Conservation (phyloP, 768 basidiomycete genomes). For the Pilatotrama ljubarskyi region DNA sequence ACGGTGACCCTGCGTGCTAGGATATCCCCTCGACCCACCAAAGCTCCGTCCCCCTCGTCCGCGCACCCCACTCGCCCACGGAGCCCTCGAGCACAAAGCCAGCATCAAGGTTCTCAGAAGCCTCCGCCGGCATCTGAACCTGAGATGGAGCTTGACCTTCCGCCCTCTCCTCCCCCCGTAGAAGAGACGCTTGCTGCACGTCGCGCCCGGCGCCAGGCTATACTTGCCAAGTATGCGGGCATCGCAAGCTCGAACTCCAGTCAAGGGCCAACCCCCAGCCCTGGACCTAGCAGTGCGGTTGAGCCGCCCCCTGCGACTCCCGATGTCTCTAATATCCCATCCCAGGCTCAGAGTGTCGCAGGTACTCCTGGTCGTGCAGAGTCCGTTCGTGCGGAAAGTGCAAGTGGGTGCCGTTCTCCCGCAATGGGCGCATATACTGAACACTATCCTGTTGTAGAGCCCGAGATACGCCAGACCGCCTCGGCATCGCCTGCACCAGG, state of each 20-base stretch:
- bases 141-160: conserved; percentile 58
- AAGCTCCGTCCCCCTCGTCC: conserved; percentile 28
- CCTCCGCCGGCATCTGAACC: conserved; percentile 33
- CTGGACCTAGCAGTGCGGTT: conserved; percentile 72
- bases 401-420: not conserved
- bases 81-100: not conserved
- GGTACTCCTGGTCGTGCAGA: conserved; percentile 33
- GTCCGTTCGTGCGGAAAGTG: conserved; percentile 9
- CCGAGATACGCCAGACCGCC: conserved; percentile 53
- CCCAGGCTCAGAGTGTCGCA: conserved; percentile 52
- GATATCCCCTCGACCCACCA: conserved; percentile 60
- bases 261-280: conserved; percentile 48
- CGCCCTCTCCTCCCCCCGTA: conserved; percentile 44
- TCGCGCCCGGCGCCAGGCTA: conserved; percentile 71
- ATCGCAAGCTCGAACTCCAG: conserved; percentile 44
- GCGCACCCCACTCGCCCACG: conserved; percentile 15
- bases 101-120: not conserved
- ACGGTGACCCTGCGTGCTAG: conserved; percentile 37
- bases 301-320: conserved; percentile 64
- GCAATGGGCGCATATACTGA: not conserved
- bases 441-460: not conserved
- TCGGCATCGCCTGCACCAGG: conserved; percentile 60
- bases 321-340: conserved; percentile 60
- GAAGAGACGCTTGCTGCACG: conserved; percentile 68
- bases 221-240: conserved; percentile 73